Base-by-base conservation (phyloP, 2,329 filamentous ascomycete species). In the Arthrobotrys entomopaga region DNA sequence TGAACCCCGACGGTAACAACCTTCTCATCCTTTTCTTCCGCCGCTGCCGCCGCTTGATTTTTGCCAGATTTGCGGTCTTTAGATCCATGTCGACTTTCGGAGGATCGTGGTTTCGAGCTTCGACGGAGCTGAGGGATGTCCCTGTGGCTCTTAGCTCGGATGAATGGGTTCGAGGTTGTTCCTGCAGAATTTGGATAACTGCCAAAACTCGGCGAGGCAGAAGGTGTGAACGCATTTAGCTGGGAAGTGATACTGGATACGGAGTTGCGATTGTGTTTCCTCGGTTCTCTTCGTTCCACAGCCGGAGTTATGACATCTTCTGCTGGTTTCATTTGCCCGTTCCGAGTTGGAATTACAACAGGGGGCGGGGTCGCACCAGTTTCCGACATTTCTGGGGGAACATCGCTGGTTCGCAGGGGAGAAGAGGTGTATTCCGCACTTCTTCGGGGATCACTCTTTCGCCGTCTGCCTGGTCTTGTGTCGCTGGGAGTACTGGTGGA, bases 1-100 rank as follows among this genome's bases (percentile, higher is more conserved):
- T 93, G 96, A 4, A 95, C 85, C 0, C 95, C 95, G 0, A 98
- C 94, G 2, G 93, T 88, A 1, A 98, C 89, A 69, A 90, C 88
- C 3, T 83, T 83, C 57, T 82, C 79, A 29, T 79, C 63, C 15
- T 63, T 65, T 15, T 74, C 70, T 19, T 58, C 57, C 24, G 49
- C 15, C 15, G 19, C 13, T 3, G 57, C 40, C 2, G 40, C 42
- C 8, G 40, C 42, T 29, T 56, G 53, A 8, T 38, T 50, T 50
- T 67, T 67, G 10, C 53, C 53, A 19, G 64, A 50, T 67, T 74
- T 74, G 15, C 70, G 49, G 53, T 74, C 70, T 20, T 58, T 74
- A 15, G 70, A 74, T 10, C 42, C 63, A n/a, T 67, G 54, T 20
- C 63, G 78, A 80, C 76, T 71, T 79, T 65, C 80, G 80, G 46